A percentile compares a stretch with the other conserved stretches of the same genome.
Conservation (phyloP, 1,139 yeast genomes). For the Scheffersomyces parashehatae region DNA sequence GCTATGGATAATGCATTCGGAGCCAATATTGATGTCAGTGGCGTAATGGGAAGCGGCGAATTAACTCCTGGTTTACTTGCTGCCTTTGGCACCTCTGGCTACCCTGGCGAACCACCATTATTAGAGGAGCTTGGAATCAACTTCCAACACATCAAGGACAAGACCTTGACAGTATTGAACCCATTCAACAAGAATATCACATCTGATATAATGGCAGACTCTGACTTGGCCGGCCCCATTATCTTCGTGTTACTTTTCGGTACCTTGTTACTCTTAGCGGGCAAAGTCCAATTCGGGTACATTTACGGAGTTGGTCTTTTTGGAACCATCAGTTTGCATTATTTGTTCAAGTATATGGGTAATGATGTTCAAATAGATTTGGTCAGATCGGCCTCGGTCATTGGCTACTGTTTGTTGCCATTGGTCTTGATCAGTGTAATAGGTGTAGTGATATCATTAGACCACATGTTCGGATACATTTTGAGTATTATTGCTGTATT, state of each 20-base stretch:
- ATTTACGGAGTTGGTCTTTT: conserved; percentile 94
- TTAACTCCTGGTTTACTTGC: conserved; percentile 80
- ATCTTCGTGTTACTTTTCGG: conserved; percentile 88
- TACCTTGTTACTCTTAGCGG: conserved; percentile 75
- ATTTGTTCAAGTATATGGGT: conserved; percentile 84
- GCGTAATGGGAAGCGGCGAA: conserved; percentile 53
- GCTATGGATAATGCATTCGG: conserved; percentile 43
- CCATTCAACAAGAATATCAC: conserved; percentile 63
- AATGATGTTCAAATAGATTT: conserved; percentile 59
- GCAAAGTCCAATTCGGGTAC: conserved; percentile 95
- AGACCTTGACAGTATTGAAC: conserved; percentile 84
- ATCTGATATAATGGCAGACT: conserved; percentile 81
- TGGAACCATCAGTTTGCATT: conserved; percentile 85
- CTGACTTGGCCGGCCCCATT: conserved; percentile 95
- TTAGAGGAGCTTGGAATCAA: conserved; percentile 93
- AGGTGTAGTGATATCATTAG: conserved; percentile 70
- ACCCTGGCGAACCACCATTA: conserved; percentile 90
- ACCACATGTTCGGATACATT: conserved; percentile 73
- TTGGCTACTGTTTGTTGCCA: conserved; percentile 93
- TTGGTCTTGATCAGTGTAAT: conserved; percentile 76
- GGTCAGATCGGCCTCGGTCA: conserved; percentile 79
- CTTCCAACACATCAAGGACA: conserved; percentile 80
- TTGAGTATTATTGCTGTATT: conserved; percentile 70
- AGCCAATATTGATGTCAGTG: conserved; percentile 43
- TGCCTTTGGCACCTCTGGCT: conserved; percentile 92